Evolutionary conservation across 768 basidiomycete genomes (phyloP).

Genomic region (Termitomyces eurrhizus): DNA sequence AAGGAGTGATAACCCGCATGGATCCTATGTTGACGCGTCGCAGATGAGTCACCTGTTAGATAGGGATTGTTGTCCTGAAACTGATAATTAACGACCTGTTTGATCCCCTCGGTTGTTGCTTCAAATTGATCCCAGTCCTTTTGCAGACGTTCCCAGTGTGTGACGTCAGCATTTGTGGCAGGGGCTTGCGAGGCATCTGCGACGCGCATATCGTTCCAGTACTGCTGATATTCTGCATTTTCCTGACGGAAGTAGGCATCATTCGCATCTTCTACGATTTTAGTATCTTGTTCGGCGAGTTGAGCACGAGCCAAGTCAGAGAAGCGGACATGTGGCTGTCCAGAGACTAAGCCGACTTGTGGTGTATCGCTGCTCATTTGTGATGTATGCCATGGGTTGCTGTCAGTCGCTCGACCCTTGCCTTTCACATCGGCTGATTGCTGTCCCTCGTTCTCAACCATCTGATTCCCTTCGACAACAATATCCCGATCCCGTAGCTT

Average conservation of each 20-base stretch:
- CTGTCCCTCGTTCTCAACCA: constrained; percentile 55
- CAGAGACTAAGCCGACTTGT: constrained; percentile 11
- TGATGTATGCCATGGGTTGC: constrained; percentile 7
- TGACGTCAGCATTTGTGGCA: constrained; percentile 23
- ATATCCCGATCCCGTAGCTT: constrained; percentile 78
- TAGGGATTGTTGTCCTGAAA: constrained; percentile 83
- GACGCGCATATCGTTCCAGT: constrained; percentile 31
- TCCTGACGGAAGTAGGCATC: constrained; percentile 72
- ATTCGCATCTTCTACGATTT: constrained; percentile 36
- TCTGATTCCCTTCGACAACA: constrained; percentile 71
- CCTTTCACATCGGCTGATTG: constrained; percentile 51
- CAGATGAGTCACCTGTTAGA: constrained; percentile 54
- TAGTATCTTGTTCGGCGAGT: neutral
- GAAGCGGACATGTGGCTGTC: constrained; percentile 3
- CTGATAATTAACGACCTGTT: constrained; percentile 52
- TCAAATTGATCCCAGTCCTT: constrained; percentile 80
- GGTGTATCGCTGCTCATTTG: constrained; percentile 6
- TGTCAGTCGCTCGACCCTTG: constrained; percentile 52
- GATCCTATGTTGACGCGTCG: constrained; percentile 44
- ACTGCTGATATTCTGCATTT: constrained; percentile 63
- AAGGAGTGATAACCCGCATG: constrained; percentile 32
- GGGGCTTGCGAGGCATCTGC: constrained; percentile 13
- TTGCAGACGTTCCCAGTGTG: constrained; percentile 66
- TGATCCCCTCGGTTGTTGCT: constrained; percentile 64
- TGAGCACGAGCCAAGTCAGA: constrained; percentile 6